Evolutionary conservation across 441 rosid genomes (phyloP), one percentile per base, ranked within the genome.

Genomic region (Kokia cookei): DNA sequence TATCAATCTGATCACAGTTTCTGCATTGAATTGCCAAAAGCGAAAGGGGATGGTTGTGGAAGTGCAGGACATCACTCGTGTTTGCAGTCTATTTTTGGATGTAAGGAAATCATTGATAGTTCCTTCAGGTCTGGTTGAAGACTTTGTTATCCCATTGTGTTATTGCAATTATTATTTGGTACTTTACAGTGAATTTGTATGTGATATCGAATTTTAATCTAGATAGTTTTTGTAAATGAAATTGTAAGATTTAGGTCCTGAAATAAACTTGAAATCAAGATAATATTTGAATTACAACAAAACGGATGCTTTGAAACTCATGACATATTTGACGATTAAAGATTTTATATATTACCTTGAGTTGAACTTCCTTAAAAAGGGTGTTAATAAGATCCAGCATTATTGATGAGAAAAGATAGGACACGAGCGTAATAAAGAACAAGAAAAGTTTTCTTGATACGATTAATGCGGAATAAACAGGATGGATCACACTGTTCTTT

Each of bases 1-100:
- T 22, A 93, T 95, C 75, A 89, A 95, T 84, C 93, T 95, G 13
- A 95, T 95, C 35, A 88, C 96, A 0, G 89, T 96, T 0, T 83
- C 97, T 48, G 92, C 92, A 0, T 79, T 94, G 85, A 86, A 89
- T 66, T 89, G 97, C 84, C 96, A 79, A 87, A 94, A 90, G 82
- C 82, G 98, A 77, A 89, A 87, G 84, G 93, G 87, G 43, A 90
- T 79, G 76, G 26, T 88, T 24, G 97, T 94, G 70, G 97, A 93
- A 81, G 71, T 80, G 11, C 91, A 84, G 79, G 99, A 95, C 73
- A 73, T 93, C n/a, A 81, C 86, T 43, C 86, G 97, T 47, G 99
- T 89, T 71, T 95, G 93, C 74, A 76, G 77, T 72, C 82, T 95
- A 72, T 88, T 87, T 83, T 81, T 90, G 73, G 93, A 95, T 79